A percentile compares a stretch with the other conserved stretches of the same genome.
Conservation (phyloP, 2,329 filamentous ascomycete species). For the Zelopaecilomyces penicillatus region DNA sequence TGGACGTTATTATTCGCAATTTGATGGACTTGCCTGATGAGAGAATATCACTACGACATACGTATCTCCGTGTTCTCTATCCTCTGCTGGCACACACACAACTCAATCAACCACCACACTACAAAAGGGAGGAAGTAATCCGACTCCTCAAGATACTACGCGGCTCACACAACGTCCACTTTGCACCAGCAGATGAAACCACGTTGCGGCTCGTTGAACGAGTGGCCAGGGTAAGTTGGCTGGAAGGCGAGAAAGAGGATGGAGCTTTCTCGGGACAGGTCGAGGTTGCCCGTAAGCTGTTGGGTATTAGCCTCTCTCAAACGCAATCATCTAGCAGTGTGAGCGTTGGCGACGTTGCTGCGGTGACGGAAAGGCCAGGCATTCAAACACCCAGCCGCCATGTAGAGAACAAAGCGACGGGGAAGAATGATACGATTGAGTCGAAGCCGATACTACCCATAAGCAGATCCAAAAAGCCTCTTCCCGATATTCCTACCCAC, state of each 20-base stretch:
- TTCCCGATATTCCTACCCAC: constrained; percentile 49
- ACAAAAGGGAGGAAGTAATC: constrained; percentile 80
- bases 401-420: constrained; percentile 18
- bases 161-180: constrained; percentile 60
- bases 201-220: constrained; percentile 68
- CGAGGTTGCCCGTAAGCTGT: constrained; percentile 47
- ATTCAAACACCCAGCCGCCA: constrained; percentile 70
- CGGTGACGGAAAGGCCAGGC: constrained; percentile 72
- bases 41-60: constrained; percentile 69
- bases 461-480: constrained; percentile 31
- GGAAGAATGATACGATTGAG: neutral
- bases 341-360: constrained; percentile 70
- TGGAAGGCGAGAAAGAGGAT: constrained; percentile 36
- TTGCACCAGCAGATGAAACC: constrained; percentile 73
- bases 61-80: constrained; percentile 86
- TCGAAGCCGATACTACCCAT: constrained; percentile 7
- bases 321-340: constrained; percentile 61
- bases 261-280: constrained; percentile 28
- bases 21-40: constrained; percentile 92
- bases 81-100: constrained; percentile 89
- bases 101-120: constrained; percentile 75
- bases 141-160: constrained; percentile 64
- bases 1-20: constrained; percentile 95
- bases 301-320: constrained; percentile 64
- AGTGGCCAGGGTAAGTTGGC: constrained; percentile 65